Evolutionary conservation across 257 asterid species (phyloP), one percentile per base, ranked within the genome.

Genomic region (Linaria vulgaris): DNA sequence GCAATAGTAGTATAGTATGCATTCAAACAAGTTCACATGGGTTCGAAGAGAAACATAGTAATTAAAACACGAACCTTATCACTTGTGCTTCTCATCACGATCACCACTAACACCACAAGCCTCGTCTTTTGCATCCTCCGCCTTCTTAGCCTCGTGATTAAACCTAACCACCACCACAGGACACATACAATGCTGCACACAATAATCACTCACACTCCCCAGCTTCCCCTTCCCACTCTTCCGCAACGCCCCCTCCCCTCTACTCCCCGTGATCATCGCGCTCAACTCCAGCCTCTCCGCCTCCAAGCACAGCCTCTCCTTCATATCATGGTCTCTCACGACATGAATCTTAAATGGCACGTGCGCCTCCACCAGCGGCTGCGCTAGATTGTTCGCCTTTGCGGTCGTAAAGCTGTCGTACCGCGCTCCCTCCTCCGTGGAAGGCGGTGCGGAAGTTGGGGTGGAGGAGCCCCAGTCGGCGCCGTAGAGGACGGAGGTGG

Each of bases 141-240:
- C 63, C 65, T 6, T 46, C 61, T 24, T n/a, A 13, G 16, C 67
- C 17, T 72, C 74, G 19, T 59, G 67, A 3, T 74, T 74, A 43
- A 77, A 73, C 49, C 88, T 75, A 34, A 82, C 82, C 34, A 79
- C 82, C 64, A 82, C 85, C 50, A 82, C 88, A 10, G 88, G 86
- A 34, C 86, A 82, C 51, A 73, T 67, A 24, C 88, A 82, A 41
- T 82, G 82, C n/a, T 69, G 78, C 61, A 82, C 85, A 17, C 88
- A 82, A 17, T 83, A 83, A 66, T 80, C 85, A 21, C 90, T 83
- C 55, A 83, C 90, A 45, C 90, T 83, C 46, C 90, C 90, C n/a
- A 83, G 83, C 58, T 72, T 78, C 15, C 74, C 89, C 19, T 66
- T 70, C 12, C 43, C 27, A 0, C 70, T 74, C 15, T 24, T 63